Evolutionary conservation across 805 yeast genomes (phyloP).

Genomic region (Yarrowia yakushimensis): DNA sequence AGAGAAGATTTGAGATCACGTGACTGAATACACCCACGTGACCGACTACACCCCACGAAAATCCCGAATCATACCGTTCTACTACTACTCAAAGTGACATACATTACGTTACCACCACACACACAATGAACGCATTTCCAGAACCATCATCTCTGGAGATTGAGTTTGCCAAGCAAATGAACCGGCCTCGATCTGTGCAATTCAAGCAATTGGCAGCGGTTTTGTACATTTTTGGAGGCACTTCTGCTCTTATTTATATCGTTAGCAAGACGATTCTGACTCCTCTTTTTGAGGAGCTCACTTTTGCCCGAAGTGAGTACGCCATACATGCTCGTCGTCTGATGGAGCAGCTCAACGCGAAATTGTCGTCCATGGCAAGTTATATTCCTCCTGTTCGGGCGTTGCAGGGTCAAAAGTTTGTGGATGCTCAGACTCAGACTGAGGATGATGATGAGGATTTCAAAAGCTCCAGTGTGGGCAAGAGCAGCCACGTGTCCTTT

Average conservation of each 20-base stretch:
- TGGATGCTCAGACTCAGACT: slow-evolving; percentile 35
- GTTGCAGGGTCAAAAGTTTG: slow-evolving; percentile 28
- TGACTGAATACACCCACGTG: background rate
- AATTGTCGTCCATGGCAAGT: slow-evolving; percentile 29
- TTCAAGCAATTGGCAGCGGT: slow-evolving; percentile 34
- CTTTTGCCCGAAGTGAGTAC: slow-evolving; percentile 36
- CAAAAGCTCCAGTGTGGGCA: background rate
- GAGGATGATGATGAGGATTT: background rate
- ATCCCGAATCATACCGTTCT: too few relatives aligned
- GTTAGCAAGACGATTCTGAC: slow-evolving; percentile 36
- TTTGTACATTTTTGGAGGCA: slow-evolving; percentile 38
- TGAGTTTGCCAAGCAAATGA: slow-evolving; percentile 26
- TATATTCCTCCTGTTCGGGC: slow-evolving; percentile 30
- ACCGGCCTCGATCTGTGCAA: slow-evolving; percentile 28
- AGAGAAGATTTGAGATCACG: background rate
- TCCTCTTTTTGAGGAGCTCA: slow-evolving; percentile 38
- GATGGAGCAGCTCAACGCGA: slow-evolving; percentile 32
- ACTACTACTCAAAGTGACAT: too few relatives aligned
- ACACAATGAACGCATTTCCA: slow-evolving; percentile 33
- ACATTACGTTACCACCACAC: background rate
- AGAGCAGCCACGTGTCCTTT: slow-evolving; percentile 1
- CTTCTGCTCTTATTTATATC: slow-evolving; percentile 33
- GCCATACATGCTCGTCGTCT: slow-evolving; percentile 34
- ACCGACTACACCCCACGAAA: too few relatives aligned
- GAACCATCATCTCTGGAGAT: slow-evolving; percentile 31